These are phyloP conservation scores for Neurospora tetraspora DNA, from an alignment of 495 filamentous ascomycete species.

Conservation along the genomic window DNA sequence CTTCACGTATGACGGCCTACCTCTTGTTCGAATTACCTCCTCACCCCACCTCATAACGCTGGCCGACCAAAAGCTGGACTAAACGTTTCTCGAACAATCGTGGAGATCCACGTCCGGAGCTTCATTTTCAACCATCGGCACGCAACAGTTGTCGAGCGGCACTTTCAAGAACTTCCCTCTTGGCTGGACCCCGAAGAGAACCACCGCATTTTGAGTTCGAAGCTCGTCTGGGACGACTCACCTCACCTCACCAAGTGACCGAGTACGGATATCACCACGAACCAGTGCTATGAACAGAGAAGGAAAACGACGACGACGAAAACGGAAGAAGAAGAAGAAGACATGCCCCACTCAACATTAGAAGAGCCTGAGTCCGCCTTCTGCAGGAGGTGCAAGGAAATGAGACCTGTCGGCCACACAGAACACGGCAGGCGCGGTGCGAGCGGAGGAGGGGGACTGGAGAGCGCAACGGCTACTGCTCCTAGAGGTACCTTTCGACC, in stretches of 20 bases:
- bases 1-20: not conserved
- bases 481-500: not conserved
- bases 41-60: not conserved
- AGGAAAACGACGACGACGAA: not conserved
- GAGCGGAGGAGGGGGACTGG: not conserved
- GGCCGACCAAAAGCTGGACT: not conserved
- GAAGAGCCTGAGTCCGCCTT: not conserved
- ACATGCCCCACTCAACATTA: not conserved
- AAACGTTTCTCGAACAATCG: not conserved
- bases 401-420: not conserved
- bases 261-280: not conserved
- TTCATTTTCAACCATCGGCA: not conserved
- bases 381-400: not conserved
- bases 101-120: not conserved
- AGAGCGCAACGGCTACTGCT: not conserved
- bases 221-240: not conserved
- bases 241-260: not conserved
- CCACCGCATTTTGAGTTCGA: not conserved
- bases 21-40: not conserved
- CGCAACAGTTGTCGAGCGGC: not conserved
- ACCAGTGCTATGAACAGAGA: not conserved
- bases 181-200: not conserved
- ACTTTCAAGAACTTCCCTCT: not conserved
- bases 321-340: not conserved
- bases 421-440: not conserved